These are phyloP conservation scores for Calonectria pteridis DNA, from an alignment of 2,329 filamentous ascomycete species.

Conservation along the genomic window DNA sequence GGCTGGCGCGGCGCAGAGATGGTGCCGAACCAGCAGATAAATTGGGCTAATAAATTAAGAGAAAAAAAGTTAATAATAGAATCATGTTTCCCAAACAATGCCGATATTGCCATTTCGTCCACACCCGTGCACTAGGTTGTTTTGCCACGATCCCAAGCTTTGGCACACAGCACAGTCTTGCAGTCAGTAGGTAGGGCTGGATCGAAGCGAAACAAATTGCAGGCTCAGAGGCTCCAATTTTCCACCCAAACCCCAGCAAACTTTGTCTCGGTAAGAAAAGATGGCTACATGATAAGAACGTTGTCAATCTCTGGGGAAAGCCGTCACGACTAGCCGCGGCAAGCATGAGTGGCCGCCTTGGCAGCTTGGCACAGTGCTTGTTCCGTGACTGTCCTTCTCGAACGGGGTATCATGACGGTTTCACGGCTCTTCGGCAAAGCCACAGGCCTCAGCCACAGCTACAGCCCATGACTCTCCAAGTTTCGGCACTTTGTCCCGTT, in stretches of 20 bases:
- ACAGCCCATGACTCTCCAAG: not conserved
- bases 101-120: not conserved
- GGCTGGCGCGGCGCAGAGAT: conserved; percentile 34
- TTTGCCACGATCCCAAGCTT: not conserved
- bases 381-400: too few species aligned
- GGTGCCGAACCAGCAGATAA: conserved; percentile 44
- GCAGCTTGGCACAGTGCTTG: not conserved
- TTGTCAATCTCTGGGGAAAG: not conserved
- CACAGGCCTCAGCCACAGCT: not conserved
- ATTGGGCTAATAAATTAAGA: not conserved
- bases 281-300: not conserved
- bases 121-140: not conserved
- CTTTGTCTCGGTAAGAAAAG: not conserved
- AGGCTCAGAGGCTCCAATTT: not conserved
- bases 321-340: not conserved
- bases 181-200: not conserved
- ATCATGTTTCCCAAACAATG: not conserved
- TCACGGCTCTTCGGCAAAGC: not conserved
- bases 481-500: not conserved
- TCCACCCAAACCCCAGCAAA: not conserved
- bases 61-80: conserved; percentile 2
- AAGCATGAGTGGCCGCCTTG: not conserved
- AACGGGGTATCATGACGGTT: not conserved
- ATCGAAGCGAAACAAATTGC: not conserved
- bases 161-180: not conserved